Evolutionary conservation across 1,139 yeast genomes (phyloP).

Genomic region (Starmera stellimalicola): DNA sequence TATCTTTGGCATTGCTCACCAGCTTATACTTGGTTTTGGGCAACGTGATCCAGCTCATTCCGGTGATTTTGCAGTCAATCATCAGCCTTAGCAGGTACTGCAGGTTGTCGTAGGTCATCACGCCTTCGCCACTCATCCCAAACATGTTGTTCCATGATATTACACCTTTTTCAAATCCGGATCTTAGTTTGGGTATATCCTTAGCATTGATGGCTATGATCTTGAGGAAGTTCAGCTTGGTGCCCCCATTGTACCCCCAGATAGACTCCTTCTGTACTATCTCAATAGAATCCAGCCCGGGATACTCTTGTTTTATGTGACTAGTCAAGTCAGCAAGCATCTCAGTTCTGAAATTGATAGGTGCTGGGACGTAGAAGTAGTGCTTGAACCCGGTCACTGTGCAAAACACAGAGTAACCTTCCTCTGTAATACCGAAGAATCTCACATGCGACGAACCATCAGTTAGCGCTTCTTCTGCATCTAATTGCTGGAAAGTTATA

Average conservation of each 20-base stretch:
- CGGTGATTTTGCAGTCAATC: conserved; percentile 87
- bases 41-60: conserved; percentile 96
- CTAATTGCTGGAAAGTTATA: conserved; percentile 81
- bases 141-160: conserved; percentile 55
- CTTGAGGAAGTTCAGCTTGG: conserved; percentile 72
- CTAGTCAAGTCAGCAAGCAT: conserved; percentile 40
- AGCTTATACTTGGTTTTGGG: conserved; percentile 63
- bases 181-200: conserved; percentile 56
- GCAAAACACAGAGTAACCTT: conserved; percentile 84
- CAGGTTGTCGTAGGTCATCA: conserved; percentile 80
- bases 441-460: conserved; percentile 59
- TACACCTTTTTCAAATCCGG: conserved; percentile 80
- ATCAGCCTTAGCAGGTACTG: conserved; percentile 78
- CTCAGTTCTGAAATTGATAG: conserved; percentile 57
- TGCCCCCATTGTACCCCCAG: conserved; percentile 87
- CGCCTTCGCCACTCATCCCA: conserved; percentile 39
- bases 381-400: conserved; percentile 84
- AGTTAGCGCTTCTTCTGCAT: conserved; percentile 74
- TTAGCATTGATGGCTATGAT: conserved; percentile 58
- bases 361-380: conserved; percentile 89
- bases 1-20: conserved; percentile 26
- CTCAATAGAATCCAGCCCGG: conserved; percentile 55
- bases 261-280: conserved; percentile 69
- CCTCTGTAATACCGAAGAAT: conserved; percentile 85
- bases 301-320: conserved; percentile 41